Conservation (phyloP, 1,284 basidiomycete species). For the Thelephora terrestris region DNA sequence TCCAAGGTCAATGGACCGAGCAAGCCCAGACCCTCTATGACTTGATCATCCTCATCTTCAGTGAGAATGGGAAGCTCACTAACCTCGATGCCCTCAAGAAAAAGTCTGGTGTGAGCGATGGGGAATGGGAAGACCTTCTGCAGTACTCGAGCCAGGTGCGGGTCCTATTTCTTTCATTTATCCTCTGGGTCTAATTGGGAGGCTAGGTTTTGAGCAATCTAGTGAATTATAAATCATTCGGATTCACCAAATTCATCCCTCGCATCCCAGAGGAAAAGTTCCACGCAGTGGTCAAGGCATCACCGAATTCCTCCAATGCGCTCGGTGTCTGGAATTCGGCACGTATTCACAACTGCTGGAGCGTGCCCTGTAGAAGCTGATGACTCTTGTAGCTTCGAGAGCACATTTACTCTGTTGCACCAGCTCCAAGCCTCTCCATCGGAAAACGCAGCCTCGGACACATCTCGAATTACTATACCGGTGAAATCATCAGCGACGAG, state of each 20-base stretch:
- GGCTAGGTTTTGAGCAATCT: constrained; percentile 63
- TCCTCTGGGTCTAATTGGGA: constrained; percentile 4
- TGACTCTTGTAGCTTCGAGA: constrained; percentile 43
- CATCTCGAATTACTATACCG: constrained; percentile 75
- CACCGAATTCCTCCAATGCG: constrained; percentile 45
- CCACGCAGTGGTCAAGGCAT: constrained; percentile 48
- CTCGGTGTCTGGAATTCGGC: constrained; percentile 54
- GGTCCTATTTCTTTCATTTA: constrained; percentile 2
- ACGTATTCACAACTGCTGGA: constrained; percentile 10
- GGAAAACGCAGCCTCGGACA: constrained; percentile 72
- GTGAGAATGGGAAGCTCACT: constrained; percentile 44
- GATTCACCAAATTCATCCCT: constrained; percentile 76
- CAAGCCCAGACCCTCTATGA: constrained; percentile 54
- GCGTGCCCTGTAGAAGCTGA: background rate
- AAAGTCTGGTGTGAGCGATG: constrained; percentile 39
- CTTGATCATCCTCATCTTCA: constrained; percentile 60
- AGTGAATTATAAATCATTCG: constrained; percentile 72
- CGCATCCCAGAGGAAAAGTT: constrained; percentile 54
- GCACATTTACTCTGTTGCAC: constrained; percentile 58
- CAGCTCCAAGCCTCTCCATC: constrained; percentile 59
- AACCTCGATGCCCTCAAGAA: constrained; percentile 45
- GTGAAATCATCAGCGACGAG: constrained; percentile 55
- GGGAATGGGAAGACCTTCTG: constrained; percentile 59
- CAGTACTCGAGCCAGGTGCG: constrained; percentile 66
- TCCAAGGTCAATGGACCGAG: constrained; percentile 73